Base-by-base conservation (phyloP, 805 yeast species). In the Kodamaea neixiangensis region DNA sequence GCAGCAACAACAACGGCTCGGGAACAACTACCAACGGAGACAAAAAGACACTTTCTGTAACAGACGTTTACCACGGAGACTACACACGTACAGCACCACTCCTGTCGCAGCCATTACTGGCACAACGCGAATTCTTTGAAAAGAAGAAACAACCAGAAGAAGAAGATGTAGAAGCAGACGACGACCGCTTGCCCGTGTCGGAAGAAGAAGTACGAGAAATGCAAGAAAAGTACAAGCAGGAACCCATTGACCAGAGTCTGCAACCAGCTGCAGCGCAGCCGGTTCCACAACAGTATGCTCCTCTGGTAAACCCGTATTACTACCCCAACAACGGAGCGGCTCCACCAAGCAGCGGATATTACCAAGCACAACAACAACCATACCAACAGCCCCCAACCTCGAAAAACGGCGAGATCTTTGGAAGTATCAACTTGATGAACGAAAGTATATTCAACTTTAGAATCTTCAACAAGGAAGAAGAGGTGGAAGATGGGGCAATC, bases 61-160 rank as follows among this genome's bases (percentile, higher is more conserved):
- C 79, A 3, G 84, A 80, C 58, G 80, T 80, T 2, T 80, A 76
- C 55, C 71, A 69, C 48, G 78, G 77, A 2, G 80, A 77, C 52
- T 67, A 68, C 39, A 64, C 75, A 14, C 70, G 73, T 51, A 71
- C 67, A 17, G 83, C 83, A 0, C 84, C 83, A 9, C 57, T 77
- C 38, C 65, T 66, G 20, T 76, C 82, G 13, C 84, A 80, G 58
- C 83, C 84, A 3, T 63, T 79, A 7, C 72, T 78, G 38, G 77
- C 83, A 0, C 81, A 79, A 57, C 61, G 69, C 18, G 76, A 70
- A 46, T 67, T 62, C 47, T 77, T 77, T 52, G 66, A 58, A 31
- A 47, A 47, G 7, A 46, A 45, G 33, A 34, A 42, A 17, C 17
- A 46, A 15, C 18, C 31, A 15, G 59, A 60, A 6, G 70, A 65